Percentiles rank a stretch among this genome's conserved stretches.
Conservation (phyloP, 306 rosid genomes). For the Cucurbita pepo region DNA sequence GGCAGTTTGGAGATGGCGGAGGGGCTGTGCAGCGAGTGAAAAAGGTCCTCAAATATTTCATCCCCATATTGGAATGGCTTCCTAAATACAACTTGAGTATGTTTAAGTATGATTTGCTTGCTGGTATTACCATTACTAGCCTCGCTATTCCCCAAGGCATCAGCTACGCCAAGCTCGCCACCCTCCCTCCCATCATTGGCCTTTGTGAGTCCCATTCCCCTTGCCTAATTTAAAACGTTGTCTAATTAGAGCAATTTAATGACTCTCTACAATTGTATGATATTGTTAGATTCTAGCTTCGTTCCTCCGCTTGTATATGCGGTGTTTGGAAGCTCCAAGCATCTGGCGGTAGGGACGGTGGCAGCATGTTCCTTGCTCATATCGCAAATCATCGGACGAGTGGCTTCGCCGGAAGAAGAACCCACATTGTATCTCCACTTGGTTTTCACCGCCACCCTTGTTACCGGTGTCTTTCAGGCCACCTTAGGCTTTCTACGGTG, state of each 20-base stretch:
- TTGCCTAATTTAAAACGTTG: too few species aligned
- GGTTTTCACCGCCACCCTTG: slow-evolving; percentile 45
- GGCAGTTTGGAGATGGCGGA: slow-evolving; percentile 19
- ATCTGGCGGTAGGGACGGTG: slow-evolving; percentile 77
- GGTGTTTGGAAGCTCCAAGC: slow-evolving; percentile 63
- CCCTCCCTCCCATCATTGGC: slow-evolving; percentile 59
- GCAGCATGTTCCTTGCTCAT: slow-evolving; percentile 69
- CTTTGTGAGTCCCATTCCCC: slow-evolving; percentile 32
- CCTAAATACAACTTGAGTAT: slow-evolving; percentile 26
- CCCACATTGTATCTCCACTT: slow-evolving; percentile 42
- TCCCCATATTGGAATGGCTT: slow-evolving; percentile 63
- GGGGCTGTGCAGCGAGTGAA: not conserved
- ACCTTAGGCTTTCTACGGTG: slow-evolving; percentile 59
- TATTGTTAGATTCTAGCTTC: slow-evolving; percentile 42
- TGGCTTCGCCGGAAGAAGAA: slow-evolving; percentile 14
- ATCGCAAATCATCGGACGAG: slow-evolving; percentile 18
- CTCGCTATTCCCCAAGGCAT: slow-evolving; percentile 97
- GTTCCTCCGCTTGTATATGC: slow-evolving; percentile 70
- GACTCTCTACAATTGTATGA: too few species aligned
- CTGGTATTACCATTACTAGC: slow-evolving; percentile 72
- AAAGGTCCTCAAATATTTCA: slow-evolving; percentile 35
- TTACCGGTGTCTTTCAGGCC: slow-evolving; percentile 52
- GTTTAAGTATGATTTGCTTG: slow-evolving; percentile 39
- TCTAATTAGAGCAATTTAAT: too few species aligned
- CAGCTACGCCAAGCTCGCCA: slow-evolving; percentile 66